Base-by-base conservation (phyloP, 805 yeast species). In the Candida qinlingensis region DNA sequence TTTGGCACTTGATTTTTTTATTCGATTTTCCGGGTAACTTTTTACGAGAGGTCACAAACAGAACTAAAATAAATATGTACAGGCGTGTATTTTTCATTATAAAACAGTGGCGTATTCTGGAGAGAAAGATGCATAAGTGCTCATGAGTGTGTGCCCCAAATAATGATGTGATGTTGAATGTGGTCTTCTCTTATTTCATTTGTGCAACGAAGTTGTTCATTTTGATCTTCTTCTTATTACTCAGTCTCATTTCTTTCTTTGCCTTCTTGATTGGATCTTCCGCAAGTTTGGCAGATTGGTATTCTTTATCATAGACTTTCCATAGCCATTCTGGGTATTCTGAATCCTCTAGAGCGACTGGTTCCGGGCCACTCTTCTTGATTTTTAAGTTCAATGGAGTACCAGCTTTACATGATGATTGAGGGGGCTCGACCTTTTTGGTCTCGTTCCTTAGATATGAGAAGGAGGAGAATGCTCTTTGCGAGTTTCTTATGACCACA, bases 291-390 rank as follows among this genome's bases (percentile, higher is more conserved):
- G 72, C 76, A 48, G 74, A 71, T 60, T 79, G 82, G n/a, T 77
- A 77, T 37, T 77, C 77, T 45, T 77, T 71, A 65, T 91, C 96
- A 33, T 90, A 75, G 42, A 87, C 72, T 5, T 76, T 79, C 98
- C 98, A 94, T 46, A 92, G 74, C 99, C 99, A 92, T 41, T 77
- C 87, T 5, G 99, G 99, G 63, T 92, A 92, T 59, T 91, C 96
- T 37, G 73, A 73, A 64, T 94, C 98, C 52, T 85, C 88, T 47
- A 85, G 67, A 2, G 98, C 98, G 5, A 88, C 81, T 7, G 95
- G 89, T 57, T 90, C 97, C 51, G 83, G 80, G n/a, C 92, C 95
- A 36, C 76, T 74, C 62, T 89, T 90, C 62, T 79, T 79, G 40
- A 92, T 75, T 58, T 86, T 85, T 59, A 90, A 69, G 54, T 84